Evolutionary conservation across 176 grass and related monocot species (phyloP).

Genomic region (Phoenix dactylifera): DNA sequence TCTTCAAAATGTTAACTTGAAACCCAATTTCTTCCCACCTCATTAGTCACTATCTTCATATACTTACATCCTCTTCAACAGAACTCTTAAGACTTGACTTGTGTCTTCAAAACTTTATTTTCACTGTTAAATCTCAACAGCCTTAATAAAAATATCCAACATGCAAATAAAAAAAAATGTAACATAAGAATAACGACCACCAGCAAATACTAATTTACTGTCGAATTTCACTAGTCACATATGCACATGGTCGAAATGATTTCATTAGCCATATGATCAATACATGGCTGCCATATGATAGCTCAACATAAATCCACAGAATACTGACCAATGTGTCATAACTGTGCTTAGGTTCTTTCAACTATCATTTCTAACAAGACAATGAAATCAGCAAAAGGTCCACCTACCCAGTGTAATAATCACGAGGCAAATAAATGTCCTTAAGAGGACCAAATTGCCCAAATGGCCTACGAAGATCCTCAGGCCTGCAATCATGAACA

Average conservation of each 20-base stretch:
- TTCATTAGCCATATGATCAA: no score
- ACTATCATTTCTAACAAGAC: neutral
- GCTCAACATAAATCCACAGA: no score
- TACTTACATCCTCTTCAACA: conserved; percentile 66
- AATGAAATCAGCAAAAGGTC: neutral
- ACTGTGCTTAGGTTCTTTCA: no score
- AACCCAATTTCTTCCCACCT: conserved; percentile 71
- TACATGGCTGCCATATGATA: no score
- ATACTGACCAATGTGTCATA: no score
- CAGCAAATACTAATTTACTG: neutral
- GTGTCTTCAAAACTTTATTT: conserved; percentile 83
- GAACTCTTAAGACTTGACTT: conserved; percentile 64
- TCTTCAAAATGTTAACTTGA: conserved; percentile 42
- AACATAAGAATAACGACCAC: conserved; percentile 15
- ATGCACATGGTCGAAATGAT: no score
- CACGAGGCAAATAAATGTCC: conserved; percentile 79
- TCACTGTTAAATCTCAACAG: conserved; percentile 63
- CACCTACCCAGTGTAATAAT: conserved; percentile 73
- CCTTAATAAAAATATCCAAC: conserved; percentile 34
- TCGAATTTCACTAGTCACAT: no score
- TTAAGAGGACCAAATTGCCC: conserved; percentile 80
- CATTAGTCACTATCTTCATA: conserved; percentile 28
- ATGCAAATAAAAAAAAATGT: conserved; percentile 20
- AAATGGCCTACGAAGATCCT: conserved; percentile 80
- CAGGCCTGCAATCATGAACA: conserved; percentile 48